A percentile compares a stretch with the other conserved stretches of the same genome.
phyloP scores from a whole-genome alignment of 1,284 basidiomycete species.

The Cutaneotrichosporon curvatum region DNA sequence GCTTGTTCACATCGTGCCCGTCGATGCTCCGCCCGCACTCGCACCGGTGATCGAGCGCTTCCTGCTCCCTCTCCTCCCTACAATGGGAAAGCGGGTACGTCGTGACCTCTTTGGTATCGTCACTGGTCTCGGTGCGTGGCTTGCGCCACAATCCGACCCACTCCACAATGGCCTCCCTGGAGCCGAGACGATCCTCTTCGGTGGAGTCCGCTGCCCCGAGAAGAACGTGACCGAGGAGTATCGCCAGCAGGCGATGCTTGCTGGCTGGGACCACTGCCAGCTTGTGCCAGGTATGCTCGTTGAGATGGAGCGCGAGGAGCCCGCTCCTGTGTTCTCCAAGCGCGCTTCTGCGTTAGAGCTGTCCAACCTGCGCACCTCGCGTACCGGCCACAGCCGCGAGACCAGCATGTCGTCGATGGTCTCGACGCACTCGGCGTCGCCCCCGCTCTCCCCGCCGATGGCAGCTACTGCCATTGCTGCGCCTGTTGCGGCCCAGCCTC shows the following conservation, averaged over 20 bases:
- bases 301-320: not conserved
- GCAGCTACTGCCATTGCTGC: too few relatives aligned
- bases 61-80: conserved; percentile 25
- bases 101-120: conserved; percentile 22
- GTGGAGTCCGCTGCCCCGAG: conserved; percentile 25
- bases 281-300: conserved; percentile 17
- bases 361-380: conserved; percentile 5
- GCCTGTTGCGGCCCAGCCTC: too few relatives aligned
- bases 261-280: conserved; percentile 27
- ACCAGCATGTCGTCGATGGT: not conserved
- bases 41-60: conserved; percentile 34
- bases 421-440: not conserved
- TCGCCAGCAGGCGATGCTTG: conserved; percentile 23
- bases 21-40: conserved; percentile 22
- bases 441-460: conserved; percentile 1
- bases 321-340: conserved; percentile 6
- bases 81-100: conserved; percentile 10
- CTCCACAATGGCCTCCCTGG: conserved; percentile 12
- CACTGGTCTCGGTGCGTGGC: conserved; percentile 20
- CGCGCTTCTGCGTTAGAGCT: conserved; percentile 8
- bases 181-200: conserved; percentile 30
- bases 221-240: not conserved
- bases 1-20: conserved; percentile 32
- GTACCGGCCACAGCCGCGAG: not conserved
- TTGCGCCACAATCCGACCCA: conserved; percentile 14